Percentiles rank a stretch among this genome's conserved stretches.
phyloP scores from a whole-genome alignment of 805 yeast species.

The Hanseniaspora clermontiae region DNA sequence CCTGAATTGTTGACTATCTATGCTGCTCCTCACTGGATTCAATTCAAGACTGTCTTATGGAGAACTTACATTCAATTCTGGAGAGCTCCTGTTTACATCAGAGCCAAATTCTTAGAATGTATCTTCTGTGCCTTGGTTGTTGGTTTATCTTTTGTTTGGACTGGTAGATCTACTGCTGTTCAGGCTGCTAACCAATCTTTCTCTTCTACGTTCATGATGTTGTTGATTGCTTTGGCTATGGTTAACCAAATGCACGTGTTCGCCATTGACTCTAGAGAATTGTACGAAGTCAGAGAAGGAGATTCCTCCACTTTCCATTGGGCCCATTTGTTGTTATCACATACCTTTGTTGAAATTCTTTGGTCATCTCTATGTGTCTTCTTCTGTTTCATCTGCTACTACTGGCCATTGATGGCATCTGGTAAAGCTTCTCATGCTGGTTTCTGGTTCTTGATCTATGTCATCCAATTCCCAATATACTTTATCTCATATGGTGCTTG shows the following conservation, averaged over 20 bases:
- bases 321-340: constrained; percentile 42
- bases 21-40: constrained; percentile 35
- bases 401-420: constrained; percentile 37
- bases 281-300: constrained; percentile 62
- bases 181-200: constrained; percentile 59
- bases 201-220: constrained; percentile 46
- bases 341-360: constrained; percentile 35
- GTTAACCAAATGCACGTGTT: constrained; percentile 52
- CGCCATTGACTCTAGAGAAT: constrained; percentile 45
- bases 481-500: constrained; percentile 43
- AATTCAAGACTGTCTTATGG: constrained; percentile 34
- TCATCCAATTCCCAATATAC: constrained; percentile 39
- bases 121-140: constrained; percentile 45
- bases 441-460: constrained; percentile 38
- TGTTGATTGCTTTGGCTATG: constrained; percentile 40
- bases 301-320: constrained; percentile 61
- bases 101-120: constrained; percentile 44
- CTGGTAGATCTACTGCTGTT: constrained; percentile 39
- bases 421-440: constrained; percentile 40
- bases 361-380: constrained; percentile 37
- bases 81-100: constrained; percentile 50
- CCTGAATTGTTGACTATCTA: constrained; percentile 31
- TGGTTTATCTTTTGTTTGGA: constrained; percentile 54
- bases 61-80: constrained; percentile 51
- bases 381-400: constrained; percentile 34